phyloP scores from a whole-genome alignment of 2,329 filamentous ascomycete species.

The Penicillium sumatraense region DNA sequence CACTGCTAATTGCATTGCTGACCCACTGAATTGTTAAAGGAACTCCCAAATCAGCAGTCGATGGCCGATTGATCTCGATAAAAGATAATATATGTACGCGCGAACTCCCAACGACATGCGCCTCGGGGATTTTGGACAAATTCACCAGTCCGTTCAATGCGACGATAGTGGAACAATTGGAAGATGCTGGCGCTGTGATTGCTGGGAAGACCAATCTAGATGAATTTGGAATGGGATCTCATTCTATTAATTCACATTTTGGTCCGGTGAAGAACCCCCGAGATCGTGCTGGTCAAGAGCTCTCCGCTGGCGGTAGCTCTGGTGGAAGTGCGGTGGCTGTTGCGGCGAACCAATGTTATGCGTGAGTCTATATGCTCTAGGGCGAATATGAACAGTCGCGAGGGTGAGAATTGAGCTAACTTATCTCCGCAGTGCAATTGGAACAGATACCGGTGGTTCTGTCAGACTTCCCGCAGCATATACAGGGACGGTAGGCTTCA shows the following conservation, averaged over 20 bases:
- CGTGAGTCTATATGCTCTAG: conserved; percentile 44
- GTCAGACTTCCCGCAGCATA: conserved; percentile 88
- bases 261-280: conserved; percentile 65
- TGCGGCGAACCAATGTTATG: conserved; percentile 64
- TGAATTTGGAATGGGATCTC: conserved; percentile 94
- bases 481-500: conserved; percentile 81
- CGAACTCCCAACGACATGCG: conserved; percentile 77
- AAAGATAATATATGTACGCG: conserved; percentile 78
- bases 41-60: conserved; percentile 40
- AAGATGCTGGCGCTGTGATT: conserved; percentile 64
- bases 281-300: conserved; percentile 39
- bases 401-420: not conserved
- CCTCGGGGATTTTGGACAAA: conserved; percentile 71
- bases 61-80: conserved; percentile 61
- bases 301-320: conserved; percentile 85
- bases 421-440: conserved; percentile 63
- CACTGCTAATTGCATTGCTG: not conserved
- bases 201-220: conserved; percentile 90
- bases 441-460: conserved; percentile 92
- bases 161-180: conserved; percentile 74
- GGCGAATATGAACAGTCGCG: no score
- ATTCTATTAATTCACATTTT: conserved; percentile 70
- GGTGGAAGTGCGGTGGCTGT: conserved; percentile 92
- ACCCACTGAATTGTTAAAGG: conserved; percentile 27
- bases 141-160: conserved; percentile 81